Conservation (phyloP, 2,329 filamentous ascomycete species). For the Diaporthe sp. region DNA sequence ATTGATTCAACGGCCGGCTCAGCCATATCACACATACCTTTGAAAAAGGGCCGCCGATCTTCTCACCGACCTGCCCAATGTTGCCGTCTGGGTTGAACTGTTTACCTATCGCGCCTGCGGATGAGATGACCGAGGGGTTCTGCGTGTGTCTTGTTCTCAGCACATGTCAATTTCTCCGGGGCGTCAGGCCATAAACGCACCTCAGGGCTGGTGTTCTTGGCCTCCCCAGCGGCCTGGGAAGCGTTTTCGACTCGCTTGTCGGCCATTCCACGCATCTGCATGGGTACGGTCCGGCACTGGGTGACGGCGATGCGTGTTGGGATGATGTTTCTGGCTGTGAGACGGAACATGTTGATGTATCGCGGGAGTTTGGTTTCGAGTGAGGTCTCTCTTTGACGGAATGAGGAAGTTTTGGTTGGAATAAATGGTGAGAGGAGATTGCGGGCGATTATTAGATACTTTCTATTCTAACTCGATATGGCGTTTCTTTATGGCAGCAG, state of each 20-base stretch:
- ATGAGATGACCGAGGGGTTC: conserved; percentile 10
- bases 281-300: neutral
- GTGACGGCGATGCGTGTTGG: neutral
- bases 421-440: too few species aligned
- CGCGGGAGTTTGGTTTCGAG: neutral
- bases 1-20: neutral
- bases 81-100: conserved; percentile 27
- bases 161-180: too few species aligned
- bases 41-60: conserved; percentile 11
- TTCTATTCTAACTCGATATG: neutral
- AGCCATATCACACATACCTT: neutral
- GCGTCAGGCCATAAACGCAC: neutral
- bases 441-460: neutral
- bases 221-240: conserved; percentile 14
- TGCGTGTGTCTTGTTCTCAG: neutral
- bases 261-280: neutral
- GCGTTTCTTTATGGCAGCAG: neutral
- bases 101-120: neutral
- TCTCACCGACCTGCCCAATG: conserved; percentile 24
- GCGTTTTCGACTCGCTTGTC: conserved; percentile 14
- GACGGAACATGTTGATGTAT: neutral
- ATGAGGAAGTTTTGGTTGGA: neutral
- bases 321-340: neutral
- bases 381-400: neutral
- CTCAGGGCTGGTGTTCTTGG: conserved; percentile 11